Percentiles rank a stretch among this genome's conserved stretches.
Evolutionary conservation across 768 basidiomycete species (phyloP).

Genomic region (Pisolithus tinctorius): DNA sequence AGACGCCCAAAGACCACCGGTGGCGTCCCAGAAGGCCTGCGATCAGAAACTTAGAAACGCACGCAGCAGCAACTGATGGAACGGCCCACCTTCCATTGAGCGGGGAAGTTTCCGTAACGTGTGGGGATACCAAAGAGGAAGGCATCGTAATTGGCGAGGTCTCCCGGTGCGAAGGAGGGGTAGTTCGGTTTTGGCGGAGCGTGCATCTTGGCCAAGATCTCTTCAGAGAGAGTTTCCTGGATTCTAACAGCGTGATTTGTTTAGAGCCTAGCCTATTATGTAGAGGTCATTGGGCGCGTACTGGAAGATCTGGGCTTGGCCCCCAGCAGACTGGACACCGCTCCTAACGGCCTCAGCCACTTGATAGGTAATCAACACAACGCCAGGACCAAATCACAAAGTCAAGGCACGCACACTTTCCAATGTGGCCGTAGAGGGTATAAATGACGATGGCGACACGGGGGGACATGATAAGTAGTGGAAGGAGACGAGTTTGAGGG

Average conservation of each 20-base stretch:
- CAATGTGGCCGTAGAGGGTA: constrained; percentile 69
- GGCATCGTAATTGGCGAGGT: constrained; percentile 58
- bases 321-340: constrained; percentile 45
- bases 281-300: constrained; percentile 29
- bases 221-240: constrained; percentile 68
- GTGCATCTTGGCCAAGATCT: constrained; percentile 61
- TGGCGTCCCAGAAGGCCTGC: constrained; percentile 70
- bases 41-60: constrained; percentile 4
- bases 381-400: background rate
- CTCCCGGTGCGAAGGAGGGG: constrained; percentile 53
- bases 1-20: constrained; percentile 55
- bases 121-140: constrained; percentile 74
- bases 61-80: background rate
- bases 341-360: constrained; percentile 51
- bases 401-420: constrained; percentile 40
- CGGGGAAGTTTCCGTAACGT: constrained; percentile 76
- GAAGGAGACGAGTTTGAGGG: background rate
- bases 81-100: constrained; percentile 62
- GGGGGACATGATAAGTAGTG: constrained; percentile 36
- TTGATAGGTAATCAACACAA: constrained; percentile 21
- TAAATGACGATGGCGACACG: constrained; percentile 69
- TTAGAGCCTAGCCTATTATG: background rate
- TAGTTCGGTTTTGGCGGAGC: constrained; percentile 68
- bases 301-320: constrained; percentile 49
- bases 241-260: constrained; percentile 39